phyloP scores from a whole-genome alignment of 768 basidiomycete species.

The Phallus indusiatus region DNA sequence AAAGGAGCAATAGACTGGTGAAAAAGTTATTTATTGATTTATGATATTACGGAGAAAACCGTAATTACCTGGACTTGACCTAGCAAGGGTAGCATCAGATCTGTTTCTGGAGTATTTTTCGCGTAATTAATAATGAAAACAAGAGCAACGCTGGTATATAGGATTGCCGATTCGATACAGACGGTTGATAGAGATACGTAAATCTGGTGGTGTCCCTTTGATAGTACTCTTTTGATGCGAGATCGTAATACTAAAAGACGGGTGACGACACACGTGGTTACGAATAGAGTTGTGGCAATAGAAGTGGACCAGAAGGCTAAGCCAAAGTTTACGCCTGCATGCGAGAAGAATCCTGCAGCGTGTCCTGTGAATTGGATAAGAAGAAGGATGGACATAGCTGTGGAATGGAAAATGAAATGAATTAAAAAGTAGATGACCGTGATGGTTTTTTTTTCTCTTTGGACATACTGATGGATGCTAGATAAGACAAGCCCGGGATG shows the following conservation, averaged over 20 bases:
- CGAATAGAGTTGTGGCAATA: constrained; percentile 15
- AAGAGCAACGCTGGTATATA: constrained; percentile 20
- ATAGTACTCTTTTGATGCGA: constrained; percentile 18
- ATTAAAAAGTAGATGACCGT: not conserved
- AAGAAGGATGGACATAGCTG: constrained; percentile 9
- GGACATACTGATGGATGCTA: not conserved
- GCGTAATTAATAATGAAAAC: constrained; percentile 25
- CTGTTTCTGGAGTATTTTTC: constrained; percentile 19
- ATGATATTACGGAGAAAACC: not conserved
- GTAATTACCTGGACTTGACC: constrained; percentile 19
- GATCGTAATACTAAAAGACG: constrained; percentile 19
- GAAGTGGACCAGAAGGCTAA: constrained; percentile 18
- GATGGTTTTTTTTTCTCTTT: not conserved
- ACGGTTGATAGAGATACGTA: constrained; percentile 24
- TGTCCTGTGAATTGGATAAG: constrained; percentile 14
- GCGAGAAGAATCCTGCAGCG: constrained; percentile 9
- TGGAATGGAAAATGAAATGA: not conserved
- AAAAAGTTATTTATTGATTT: not conserved
- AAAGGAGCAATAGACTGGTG: constrained; percentile 25
- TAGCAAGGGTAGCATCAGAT: constrained; percentile 25
- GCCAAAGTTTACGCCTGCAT: constrained; percentile 12
- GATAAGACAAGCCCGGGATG: constrained; percentile 5
- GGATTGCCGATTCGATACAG: constrained; percentile 27
- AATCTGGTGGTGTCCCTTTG: constrained; percentile 11
- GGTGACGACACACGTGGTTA: constrained; percentile 16